phyloP scores from a whole-genome alignment of 805 yeast species.

The Metahyphopichia silvanorum region DNA sequence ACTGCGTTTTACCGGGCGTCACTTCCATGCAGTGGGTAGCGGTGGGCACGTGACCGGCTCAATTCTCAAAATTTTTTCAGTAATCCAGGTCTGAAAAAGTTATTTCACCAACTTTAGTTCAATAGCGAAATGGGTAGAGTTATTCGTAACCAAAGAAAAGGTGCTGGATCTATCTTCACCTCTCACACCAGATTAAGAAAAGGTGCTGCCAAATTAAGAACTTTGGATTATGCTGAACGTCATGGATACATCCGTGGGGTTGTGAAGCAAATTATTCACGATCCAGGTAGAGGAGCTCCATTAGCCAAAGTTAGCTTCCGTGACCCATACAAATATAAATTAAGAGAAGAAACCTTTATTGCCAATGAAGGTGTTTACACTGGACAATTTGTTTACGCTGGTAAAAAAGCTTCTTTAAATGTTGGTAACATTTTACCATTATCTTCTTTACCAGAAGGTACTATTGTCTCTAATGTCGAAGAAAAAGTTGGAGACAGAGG shows the following conservation, averaged over 20 bases:
- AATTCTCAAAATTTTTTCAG: too few species aligned
- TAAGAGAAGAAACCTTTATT: constrained; percentile 97
- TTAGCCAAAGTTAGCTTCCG: constrained; percentile 98
- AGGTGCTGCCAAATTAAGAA: constrained; percentile 99
- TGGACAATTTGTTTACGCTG: constrained; percentile 98
- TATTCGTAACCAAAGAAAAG: constrained; percentile 99
- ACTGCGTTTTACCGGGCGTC: too few species aligned
- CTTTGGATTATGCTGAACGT: constrained; percentile 98
- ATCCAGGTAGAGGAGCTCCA: constrained; percentile 99
- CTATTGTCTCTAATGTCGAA: constrained; percentile 97
- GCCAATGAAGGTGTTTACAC: constrained; percentile 99
- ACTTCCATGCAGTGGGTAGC: too few species aligned
- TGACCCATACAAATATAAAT: constrained; percentile 98
- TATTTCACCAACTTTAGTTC: too few species aligned
- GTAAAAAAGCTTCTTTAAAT: constrained; percentile 96
- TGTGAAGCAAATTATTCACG: constrained; percentile 98
- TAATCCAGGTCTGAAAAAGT: too few species aligned
- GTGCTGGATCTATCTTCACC: constrained; percentile 99
- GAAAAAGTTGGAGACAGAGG: constrained; percentile 99
- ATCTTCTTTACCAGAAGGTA: constrained; percentile 98
- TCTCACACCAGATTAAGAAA: constrained; percentile 99
- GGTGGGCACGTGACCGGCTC: too few species aligned
- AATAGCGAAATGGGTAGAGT: constrained; percentile 99
- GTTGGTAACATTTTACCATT: constrained; percentile 97
- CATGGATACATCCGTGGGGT: constrained; percentile 99